phyloP scores from a whole-genome alignment of 805 yeast species.

The Ogataea paradorogensis region DNA sequence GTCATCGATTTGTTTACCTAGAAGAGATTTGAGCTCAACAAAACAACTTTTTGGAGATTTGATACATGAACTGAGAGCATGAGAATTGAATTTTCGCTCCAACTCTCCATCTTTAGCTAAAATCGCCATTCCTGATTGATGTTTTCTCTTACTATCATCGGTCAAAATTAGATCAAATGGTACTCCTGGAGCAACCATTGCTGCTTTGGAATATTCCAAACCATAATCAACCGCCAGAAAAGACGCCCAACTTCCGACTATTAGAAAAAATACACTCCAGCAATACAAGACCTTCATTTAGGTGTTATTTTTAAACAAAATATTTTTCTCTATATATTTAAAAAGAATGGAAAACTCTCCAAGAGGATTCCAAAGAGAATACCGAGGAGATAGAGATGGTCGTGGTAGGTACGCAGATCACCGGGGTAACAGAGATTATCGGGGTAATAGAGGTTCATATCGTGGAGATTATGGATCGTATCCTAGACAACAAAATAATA shows the following conservation, averaged over 20 bases:
- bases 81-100: slow-evolving; percentile 76
- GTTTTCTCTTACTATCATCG: slow-evolving; percentile 89
- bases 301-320: slow-evolving; percentile 1
- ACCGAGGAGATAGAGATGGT: slow-evolving; percentile 3
- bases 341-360: slow-evolving; percentile 8
- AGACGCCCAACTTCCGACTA: slow-evolving; percentile 43
- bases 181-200: slow-evolving; percentile 85
- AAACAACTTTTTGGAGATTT: slow-evolving; percentile 72
- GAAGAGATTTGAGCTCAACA: slow-evolving; percentile 61
- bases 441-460: slow-evolving; percentile 7
- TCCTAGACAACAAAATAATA: slow-evolving; percentile 5
- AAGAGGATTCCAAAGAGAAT: slow-evolving; percentile 8
- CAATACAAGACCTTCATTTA: slow-evolving; percentile 4
- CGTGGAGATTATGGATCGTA: slow-evolving; percentile 11
- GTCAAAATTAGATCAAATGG: slow-evolving; percentile 86
- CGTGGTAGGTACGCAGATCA: slow-evolving; percentile 5
- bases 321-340: slow-evolving; percentile 1
- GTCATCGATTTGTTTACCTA: slow-evolving; percentile 61
- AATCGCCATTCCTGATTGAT: slow-evolving; percentile 72
- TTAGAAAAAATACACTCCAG: slow-evolving; percentile 3
- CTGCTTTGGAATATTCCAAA: slow-evolving; percentile 81
- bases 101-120: slow-evolving; percentile 43
- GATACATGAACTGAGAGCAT: slow-evolving; percentile 65
- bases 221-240: slow-evolving; percentile 89
- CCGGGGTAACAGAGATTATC: slow-evolving; percentile 2